These are phyloP conservation scores for Xylaria longipes DNA, from an alignment of 495 filamentous ascomycete species.

Conservation along the genomic window DNA sequence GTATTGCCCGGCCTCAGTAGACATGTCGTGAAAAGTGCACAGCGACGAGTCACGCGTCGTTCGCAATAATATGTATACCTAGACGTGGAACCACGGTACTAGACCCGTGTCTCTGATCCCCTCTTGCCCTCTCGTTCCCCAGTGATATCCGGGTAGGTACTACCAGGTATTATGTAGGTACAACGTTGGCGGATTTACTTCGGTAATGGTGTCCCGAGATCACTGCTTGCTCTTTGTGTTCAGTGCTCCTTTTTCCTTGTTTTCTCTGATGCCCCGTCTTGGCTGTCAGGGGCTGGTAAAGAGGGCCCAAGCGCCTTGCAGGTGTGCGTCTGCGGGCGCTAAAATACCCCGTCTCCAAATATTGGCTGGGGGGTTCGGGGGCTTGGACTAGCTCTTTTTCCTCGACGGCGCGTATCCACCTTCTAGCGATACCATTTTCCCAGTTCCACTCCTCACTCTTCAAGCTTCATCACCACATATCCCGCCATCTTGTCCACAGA, in stretches of 20 bases:
- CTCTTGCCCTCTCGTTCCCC: neutral
- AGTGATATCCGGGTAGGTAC: neutral
- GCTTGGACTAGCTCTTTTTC: conserved; percentile 17
- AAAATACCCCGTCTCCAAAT: conserved; percentile 21
- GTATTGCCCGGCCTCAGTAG: neutral
- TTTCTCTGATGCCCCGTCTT: neutral
- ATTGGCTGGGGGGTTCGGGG: conserved; percentile 19
- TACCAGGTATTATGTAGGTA: no score
- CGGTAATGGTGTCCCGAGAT: conserved; percentile 20
- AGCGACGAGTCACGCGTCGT: conserved; percentile 8
- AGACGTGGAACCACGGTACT: neutral
- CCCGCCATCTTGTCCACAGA: neutral
- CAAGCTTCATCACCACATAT: conserved; percentile 15
- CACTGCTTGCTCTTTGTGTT: neutral
- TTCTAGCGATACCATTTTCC: conserved; percentile 23
- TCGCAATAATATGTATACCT: neutral
- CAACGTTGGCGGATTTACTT: conserved; percentile 21
- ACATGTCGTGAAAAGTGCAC: neutral
- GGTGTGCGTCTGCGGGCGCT: conserved; percentile 23
- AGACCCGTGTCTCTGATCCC: neutral
- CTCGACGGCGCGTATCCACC: conserved; percentile 24
- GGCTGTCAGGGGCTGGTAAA: conserved; percentile 2
- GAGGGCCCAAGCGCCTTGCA: conserved; percentile 28
- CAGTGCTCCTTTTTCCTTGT: neutral
- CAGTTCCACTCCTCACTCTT: conserved; percentile 25